Evolutionary conservation across 345 rosid species (phyloP).

Genomic region (Conringia planisiliqua): DNA sequence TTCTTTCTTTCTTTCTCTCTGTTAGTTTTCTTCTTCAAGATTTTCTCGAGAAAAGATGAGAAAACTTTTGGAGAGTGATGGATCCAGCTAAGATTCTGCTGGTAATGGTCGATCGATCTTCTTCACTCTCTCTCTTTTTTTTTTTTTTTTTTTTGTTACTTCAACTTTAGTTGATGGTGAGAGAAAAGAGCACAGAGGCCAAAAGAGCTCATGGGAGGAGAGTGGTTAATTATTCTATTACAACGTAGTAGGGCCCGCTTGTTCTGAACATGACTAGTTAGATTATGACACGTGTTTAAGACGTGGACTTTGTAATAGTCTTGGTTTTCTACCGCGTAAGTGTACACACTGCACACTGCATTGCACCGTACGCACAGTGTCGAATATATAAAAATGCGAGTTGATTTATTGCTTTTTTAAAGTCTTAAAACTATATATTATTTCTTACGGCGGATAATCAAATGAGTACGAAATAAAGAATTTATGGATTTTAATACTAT

Average conservation of each 20-base stretch:
- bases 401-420: background rate
- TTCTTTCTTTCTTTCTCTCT: background rate
- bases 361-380: background rate
- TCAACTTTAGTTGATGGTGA: slow-evolving; percentile 3
- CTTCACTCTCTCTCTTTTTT: background rate
- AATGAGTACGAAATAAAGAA: background rate
- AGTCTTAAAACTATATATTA: background rate
- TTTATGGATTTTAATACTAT: background rate
- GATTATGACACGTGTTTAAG: background rate
- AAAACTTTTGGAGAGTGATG: background rate
- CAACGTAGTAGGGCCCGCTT: slow-evolving; percentile 7
- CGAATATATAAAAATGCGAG: background rate
- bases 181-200: slow-evolving; percentile 14
- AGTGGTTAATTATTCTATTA: slow-evolving; percentile 26
- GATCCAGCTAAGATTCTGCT: slow-evolving; percentile 90
- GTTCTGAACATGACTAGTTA: slow-evolving; percentile 5
- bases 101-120: slow-evolving; percentile 29
- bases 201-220: slow-evolving; percentile 12
- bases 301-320: slow-evolving; percentile 33
- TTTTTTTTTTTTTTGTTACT: background rate
- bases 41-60: slow-evolving; percentile 2
- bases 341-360: slow-evolving; percentile 16
- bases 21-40: background rate
- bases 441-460: slow-evolving; percentile 13
- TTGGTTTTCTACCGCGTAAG: background rate